Conservation (phyloP, 2,329 filamentous ascomycete genomes). For the Fusarium ambrosium region DNA sequence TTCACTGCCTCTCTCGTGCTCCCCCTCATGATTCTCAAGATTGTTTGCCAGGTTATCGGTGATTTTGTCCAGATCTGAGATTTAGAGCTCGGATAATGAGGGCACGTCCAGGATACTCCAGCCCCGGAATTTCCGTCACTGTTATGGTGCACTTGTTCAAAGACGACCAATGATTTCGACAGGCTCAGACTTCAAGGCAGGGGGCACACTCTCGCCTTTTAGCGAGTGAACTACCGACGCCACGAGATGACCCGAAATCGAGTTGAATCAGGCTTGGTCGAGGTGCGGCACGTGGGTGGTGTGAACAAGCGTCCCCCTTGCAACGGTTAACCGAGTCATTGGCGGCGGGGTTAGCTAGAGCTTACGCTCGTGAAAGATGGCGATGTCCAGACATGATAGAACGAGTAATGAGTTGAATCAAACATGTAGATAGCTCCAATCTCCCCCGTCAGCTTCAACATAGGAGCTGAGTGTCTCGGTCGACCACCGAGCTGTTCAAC, state of each 20-base stretch:
- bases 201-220: neutral
- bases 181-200: neutral
- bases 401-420: neutral
- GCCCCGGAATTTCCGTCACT: neutral
- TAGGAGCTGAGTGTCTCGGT: neutral
- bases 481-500: neutral
- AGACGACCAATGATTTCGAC: neutral
- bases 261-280: neutral
- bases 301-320: neutral
- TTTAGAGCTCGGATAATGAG: neutral
- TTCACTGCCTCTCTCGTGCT: neutral
- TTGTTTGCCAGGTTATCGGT: neutral
- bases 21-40: no score
- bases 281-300: neutral
- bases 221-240: neutral
- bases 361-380: neutral
- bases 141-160: neutral
- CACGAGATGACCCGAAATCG: neutral
- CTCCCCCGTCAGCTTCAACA: neutral
- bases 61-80: neutral
- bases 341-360: neutral
- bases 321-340: neutral
- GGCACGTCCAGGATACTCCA: neutral
- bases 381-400: neutral
- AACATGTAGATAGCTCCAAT: neutral